These are phyloP conservation scores for Elongisporangium prolatum DNA, from an alignment of 352 stramenopile genomes.

Conservation along the genomic window DNA sequence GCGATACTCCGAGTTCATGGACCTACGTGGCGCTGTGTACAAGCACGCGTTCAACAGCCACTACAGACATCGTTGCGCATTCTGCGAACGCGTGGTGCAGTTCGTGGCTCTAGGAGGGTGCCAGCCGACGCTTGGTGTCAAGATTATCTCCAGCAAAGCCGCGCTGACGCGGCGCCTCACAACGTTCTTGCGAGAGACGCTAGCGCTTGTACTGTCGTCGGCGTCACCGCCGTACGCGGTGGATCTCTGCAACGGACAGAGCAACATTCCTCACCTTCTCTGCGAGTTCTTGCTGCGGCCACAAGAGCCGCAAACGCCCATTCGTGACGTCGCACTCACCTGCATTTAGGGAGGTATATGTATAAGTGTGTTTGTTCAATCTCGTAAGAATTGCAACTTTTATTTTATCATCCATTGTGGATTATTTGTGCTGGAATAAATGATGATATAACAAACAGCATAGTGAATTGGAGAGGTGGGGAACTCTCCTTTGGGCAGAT, in stretches of 20 bases:
- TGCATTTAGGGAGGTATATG: neutral
- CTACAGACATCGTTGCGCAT: conserved; percentile 11
- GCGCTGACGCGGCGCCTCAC: conserved; percentile 11
- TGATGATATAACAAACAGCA: neutral
- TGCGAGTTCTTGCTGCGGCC: conserved; percentile 19
- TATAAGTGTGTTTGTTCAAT: neutral
- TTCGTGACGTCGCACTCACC: neutral
- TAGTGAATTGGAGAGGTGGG: neutral
- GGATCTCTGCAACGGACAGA: conserved; percentile 11
- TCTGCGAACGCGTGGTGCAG: conserved; percentile 18
- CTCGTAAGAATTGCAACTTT: neutral
- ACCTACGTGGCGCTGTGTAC: conserved; percentile 27
- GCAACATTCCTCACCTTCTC: conserved; percentile 17
- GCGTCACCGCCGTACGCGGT: conserved; percentile 3
- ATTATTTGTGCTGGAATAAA: neutral
- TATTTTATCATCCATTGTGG: neutral
- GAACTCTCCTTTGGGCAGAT: neutral
- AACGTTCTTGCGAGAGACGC: conserved; percentile 13
- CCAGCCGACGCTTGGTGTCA: conserved; percentile 3
- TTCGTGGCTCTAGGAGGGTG: conserved; percentile 16
- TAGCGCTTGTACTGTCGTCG: conserved; percentile 7
- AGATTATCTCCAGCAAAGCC: conserved; percentile 6
- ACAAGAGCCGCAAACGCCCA: neutral
- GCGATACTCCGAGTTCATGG: conserved; percentile 26
- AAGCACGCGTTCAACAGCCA: conserved; percentile 12